phyloP scores from a whole-genome alignment of 768 basidiomycete species.

The Cubamyces lactineus region DNA sequence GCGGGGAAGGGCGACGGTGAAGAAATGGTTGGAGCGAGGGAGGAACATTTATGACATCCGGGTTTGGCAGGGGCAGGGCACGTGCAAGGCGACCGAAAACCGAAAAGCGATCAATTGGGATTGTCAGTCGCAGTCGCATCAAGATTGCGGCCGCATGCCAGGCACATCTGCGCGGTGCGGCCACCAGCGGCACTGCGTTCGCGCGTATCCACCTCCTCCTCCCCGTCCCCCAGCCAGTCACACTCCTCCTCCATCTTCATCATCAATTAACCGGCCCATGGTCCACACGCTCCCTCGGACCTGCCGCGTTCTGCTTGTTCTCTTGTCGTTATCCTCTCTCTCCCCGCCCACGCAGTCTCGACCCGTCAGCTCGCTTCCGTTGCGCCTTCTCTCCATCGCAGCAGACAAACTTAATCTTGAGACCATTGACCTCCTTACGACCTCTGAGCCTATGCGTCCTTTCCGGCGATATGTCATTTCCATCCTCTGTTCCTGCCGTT shows the following conservation, averaged over 20 bases:
- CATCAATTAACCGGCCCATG: not conserved
- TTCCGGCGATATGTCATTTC: not conserved
- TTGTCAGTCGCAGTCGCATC: constrained; percentile 15
- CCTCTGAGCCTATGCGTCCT: not conserved
- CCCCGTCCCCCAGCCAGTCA: not conserved
- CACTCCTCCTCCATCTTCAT: no score
- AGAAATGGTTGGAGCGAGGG: constrained; percentile 3
- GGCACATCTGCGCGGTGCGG: constrained; percentile 14
- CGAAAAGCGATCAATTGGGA: constrained; percentile 21
- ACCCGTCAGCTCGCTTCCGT: no score
- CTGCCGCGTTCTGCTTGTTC: not conserved
- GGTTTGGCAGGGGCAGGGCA: constrained; percentile 19
- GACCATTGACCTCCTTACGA: no score
- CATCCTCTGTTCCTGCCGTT: not conserved
- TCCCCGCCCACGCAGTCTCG: not conserved
- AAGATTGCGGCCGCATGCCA: constrained; percentile 23
- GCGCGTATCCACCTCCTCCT: not conserved
- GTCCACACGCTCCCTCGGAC: not conserved
- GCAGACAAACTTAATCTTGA: no score
- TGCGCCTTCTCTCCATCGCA: no score
- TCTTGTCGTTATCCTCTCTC: not conserved
- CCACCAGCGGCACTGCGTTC: not conserved
- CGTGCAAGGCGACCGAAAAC: constrained; percentile 1
- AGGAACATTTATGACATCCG: constrained; percentile 19
- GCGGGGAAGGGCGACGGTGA: constrained; percentile 8